Base-by-base conservation (phyloP, 179 eudicot genomes). In the Kewa caespitosa region DNA sequence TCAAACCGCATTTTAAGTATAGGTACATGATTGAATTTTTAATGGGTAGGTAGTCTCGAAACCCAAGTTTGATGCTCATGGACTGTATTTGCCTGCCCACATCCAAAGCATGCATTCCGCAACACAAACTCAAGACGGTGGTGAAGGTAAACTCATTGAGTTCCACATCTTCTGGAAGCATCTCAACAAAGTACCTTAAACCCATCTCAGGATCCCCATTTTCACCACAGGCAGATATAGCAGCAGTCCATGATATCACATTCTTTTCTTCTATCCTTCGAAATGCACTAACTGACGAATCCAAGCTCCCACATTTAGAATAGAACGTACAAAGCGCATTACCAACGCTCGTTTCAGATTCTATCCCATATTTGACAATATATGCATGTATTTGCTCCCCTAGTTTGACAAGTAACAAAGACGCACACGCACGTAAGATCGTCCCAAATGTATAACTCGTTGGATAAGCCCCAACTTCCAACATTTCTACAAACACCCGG, bases 201-300 rank as follows among this genome's bases (percentile, higher is more conserved):
- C 97, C 97, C 83, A 63, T 76, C 25, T 74, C 75, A 81, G 86
- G 84, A 81, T 88, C 79, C 33, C 91, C 91, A 70, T 88, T 80
- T 30, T 90, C 92, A 27, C 88, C 87, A 80, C 97, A 91, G 65
- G 91, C 90, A 66, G 92, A 78, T 52, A 91, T 82, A 39, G 73
- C 80, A 0, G 91, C 71, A 0, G 92, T 90, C 94, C 94, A 91
- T n/a, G 97, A 91, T 60, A 88, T 90, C 81, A 88, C 93, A 83
- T 91, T 84, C 83, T 88, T 91, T 31, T 91, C 89, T 55, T 55
- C 57, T 32, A 82, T 85, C 78, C 89, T 85, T 72, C 79, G 50
- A 62, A 91, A 91, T 17, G 85, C 82, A 78, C 83, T 86, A 27
- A 89, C 61, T 23, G 88, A 85, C 66, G 81, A 84, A 60, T 79